Base-by-base conservation (phyloP, 176 grass and related monocot genomes). In the Oryza nivara region DNA sequence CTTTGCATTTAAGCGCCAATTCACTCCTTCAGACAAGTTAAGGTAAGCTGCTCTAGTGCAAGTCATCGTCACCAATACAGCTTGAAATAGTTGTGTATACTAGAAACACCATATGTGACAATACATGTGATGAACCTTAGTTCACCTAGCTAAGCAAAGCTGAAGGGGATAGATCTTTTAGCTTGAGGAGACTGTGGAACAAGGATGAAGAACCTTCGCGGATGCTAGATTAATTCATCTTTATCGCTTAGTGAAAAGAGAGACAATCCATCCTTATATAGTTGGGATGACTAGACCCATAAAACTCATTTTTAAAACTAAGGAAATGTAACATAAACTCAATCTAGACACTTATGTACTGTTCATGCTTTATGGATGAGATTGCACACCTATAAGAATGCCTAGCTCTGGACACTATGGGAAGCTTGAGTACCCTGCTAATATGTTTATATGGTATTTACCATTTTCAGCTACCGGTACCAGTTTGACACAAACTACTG, bases 1-100 rank as follows among this genome's bases (percentile, higher is more conserved):
- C 19, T 88, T 96, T 65, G 75, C 91, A 78, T 94, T 92, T 51
- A 99, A 96, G 86, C 91, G 96, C 14, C 96, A 87, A 71, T 92
- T 99, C 73, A 87, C 83, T 67, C 89, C 91, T 78, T 82, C 75
- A 58, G 93, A 96, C 84, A 99, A 99, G 75, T 68, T 99, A 69
- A 96, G 96, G 96, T 77, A 89, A 77, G 86, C 30, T 84, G 80
- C 73, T 32, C 56, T 64, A n/a, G 7, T 78, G 54, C 74, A 16
- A 75, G 69, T 63, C 38, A 69, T 65, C 28, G 4, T 2, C 1
- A 11, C 13, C 11, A 64, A 41, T 65, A 5, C 19, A 43, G 41
- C 76, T 64, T 65, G 16, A 82, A 68, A 76, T 25, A 79, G 28
- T 61, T 74, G 15, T 75, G 2, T 71, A 70, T 7, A 7, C 30